Evolutionary conservation across 1,284 basidiomycete genomes (phyloP).

Genomic region (Naganishia liquefaciens): DNA sequence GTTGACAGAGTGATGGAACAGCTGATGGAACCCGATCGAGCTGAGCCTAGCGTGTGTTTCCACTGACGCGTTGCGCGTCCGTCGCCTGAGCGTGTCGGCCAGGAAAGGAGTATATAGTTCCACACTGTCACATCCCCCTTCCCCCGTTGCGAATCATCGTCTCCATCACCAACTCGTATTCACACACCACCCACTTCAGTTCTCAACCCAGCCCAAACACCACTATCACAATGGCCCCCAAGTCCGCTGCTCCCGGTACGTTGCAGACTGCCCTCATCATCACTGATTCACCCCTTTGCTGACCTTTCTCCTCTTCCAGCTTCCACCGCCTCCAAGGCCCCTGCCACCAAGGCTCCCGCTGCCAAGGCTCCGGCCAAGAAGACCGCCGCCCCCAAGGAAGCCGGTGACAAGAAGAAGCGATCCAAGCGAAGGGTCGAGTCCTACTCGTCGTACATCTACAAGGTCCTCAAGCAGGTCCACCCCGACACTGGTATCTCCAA

Average conservation of each 20-base stretch:
- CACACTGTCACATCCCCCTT: background rate
- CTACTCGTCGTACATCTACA: constrained; percentile 93
- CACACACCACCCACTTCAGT: background rate
- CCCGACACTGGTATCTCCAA: constrained; percentile 92
- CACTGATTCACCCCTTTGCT: background rate
- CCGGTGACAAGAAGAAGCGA: constrained; percentile 75
- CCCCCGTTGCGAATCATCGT: constrained; percentile 14
- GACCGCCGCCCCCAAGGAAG: constrained; percentile 62
- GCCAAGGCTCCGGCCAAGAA: constrained; percentile 64
- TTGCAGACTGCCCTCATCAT: constrained; percentile 34
- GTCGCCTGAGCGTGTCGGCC: too few species aligned
- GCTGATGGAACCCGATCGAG: too few species aligned
- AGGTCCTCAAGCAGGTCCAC: constrained; percentile 70
- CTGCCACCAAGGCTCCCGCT: constrained; percentile 72
- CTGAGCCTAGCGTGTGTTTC: too few species aligned
- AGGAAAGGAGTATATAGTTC: constrained; percentile 17
- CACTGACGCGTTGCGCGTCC: constrained; percentile 9
- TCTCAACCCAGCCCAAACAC: constrained; percentile 35
- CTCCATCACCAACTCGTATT: constrained; percentile 18
- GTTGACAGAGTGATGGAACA: too few species aligned
- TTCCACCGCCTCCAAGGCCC: constrained; percentile 69
- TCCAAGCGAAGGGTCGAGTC: constrained; percentile 82
- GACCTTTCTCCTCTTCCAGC: constrained; percentile 27
- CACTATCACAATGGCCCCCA: constrained; percentile 47
- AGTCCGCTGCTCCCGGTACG: constrained; percentile 55